Conservation (phyloP, 768 basidiomycete genomes). For the Leucogyrophana mollusca region DNA sequence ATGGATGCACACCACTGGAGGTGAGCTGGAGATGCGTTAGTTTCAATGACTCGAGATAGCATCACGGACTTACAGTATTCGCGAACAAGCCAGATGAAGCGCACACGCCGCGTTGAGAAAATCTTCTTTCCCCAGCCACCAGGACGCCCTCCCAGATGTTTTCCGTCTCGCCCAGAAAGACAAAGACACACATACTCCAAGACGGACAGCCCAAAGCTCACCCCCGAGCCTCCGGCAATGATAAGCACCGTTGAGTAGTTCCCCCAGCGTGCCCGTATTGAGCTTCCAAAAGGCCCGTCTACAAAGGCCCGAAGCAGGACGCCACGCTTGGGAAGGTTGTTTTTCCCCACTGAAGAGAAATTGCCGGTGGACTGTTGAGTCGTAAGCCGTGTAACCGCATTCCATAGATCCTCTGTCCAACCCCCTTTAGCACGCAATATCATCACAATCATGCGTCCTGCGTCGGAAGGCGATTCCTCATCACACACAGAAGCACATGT, state of each 20-base stretch:
- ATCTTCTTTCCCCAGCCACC: slow-evolving; percentile 42
- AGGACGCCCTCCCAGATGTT: slow-evolving; percentile 42
- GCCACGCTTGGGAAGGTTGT: slow-evolving; percentile 39
- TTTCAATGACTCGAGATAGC: background rate
- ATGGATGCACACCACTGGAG: slow-evolving; percentile 74
- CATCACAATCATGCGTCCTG: slow-evolving; percentile 58
- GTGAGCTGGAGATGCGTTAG: slow-evolving; percentile 46
- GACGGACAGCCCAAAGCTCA: slow-evolving; percentile 67
- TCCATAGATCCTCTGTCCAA: slow-evolving; percentile 67
- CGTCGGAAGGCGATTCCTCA: slow-evolving; percentile 38
- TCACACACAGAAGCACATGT: slow-evolving; percentile 66
- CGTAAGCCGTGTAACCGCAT: slow-evolving; percentile 41
- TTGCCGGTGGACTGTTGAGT: slow-evolving; percentile 33
- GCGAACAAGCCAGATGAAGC: slow-evolving; percentile 76
- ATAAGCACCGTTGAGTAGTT: slow-evolving; percentile 58
- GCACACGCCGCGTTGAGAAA: slow-evolving; percentile 50
- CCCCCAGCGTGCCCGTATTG: slow-evolving; percentile 57
- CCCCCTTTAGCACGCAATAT: slow-evolving; percentile 70
- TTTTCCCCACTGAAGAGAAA: slow-evolving; percentile 3
- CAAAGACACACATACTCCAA: slow-evolving; percentile 62
- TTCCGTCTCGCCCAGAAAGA: slow-evolving; percentile 54
- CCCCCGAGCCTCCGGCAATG: slow-evolving; percentile 72
- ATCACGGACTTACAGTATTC: slow-evolving; percentile 59
- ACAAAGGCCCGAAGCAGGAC: slow-evolving; percentile 56
- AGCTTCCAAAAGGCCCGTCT: slow-evolving; percentile 71